These are phyloP conservation scores for Cornus controversa DNA, from an alignment of 148 eudicot species.

Conservation along the genomic window DNA sequence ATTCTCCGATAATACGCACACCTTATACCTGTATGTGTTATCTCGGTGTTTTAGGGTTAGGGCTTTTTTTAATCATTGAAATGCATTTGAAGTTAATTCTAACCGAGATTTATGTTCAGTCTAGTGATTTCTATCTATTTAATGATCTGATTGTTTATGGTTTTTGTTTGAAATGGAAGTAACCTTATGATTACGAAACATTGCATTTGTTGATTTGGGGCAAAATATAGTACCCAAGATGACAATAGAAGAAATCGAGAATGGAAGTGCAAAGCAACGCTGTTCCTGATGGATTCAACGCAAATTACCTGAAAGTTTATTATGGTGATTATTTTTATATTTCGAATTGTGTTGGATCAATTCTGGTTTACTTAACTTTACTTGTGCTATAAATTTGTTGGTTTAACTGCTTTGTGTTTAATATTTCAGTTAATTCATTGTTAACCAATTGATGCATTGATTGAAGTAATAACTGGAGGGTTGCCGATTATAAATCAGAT, in stretches of 20 bases:
- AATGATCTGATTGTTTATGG: background rate
- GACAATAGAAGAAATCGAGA: conserved; percentile 48
- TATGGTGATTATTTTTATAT: conserved; percentile 44
- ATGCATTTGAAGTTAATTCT: background rate
- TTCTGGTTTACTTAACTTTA: background rate
- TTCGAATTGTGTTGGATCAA: background rate
- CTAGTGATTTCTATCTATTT: background rate
- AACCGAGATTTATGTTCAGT: background rate
- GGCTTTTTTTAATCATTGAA: background rate
- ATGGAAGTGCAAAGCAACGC: conserved; percentile 30
- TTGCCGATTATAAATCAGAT: too few species aligned
- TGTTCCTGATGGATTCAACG: conserved; percentile 49
- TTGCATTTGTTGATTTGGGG: background rate
- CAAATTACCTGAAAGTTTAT: conserved; percentile 63
- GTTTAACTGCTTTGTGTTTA: background rate
- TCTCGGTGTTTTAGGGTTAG: background rate
- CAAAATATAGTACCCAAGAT: conserved; percentile 18
- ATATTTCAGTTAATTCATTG: background rate
- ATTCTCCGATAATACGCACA: background rate
- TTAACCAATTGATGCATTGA: background rate
- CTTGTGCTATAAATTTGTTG: background rate
- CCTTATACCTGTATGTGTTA: background rate
- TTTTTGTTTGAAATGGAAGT: background rate
- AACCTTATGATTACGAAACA: background rate
- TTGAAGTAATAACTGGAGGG: background rate